Evolutionary conservation across 805 yeast species (phyloP).

Genomic region (Candida ponderosae): DNA sequence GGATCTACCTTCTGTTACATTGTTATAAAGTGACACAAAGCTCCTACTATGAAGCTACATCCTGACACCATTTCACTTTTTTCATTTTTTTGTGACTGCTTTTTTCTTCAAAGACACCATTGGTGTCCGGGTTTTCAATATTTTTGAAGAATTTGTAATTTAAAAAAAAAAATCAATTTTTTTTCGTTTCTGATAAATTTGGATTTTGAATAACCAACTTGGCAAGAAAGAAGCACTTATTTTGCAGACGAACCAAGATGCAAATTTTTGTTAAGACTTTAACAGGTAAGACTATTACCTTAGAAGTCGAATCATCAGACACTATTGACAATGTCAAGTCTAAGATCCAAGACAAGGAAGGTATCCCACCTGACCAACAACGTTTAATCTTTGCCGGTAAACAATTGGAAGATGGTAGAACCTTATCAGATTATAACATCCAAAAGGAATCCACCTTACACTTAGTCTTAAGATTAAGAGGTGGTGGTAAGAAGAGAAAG

Average conservation of each 20-base stretch:
- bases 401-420: constrained; percentile 95
- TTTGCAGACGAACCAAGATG: constrained; percentile 57
- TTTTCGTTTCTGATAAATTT: not conserved
- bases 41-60: too few relatives aligned
- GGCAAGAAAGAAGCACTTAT: constrained; percentile 23
- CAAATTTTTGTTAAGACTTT: constrained; percentile 99
- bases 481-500: constrained; percentile 99
- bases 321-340: constrained; percentile 95
- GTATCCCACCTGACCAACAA: constrained; percentile 97
- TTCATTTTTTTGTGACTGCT: too few relatives aligned
- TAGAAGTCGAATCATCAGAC: constrained; percentile 97
- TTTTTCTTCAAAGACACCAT: not conserved
- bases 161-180: too few relatives aligned
- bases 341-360: constrained; percentile 96
- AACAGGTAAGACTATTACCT: constrained; percentile 98
- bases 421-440: constrained; percentile 95
- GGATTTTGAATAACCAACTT: constrained; percentile 2
- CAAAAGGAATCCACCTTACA: constrained; percentile 96
- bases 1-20: too few relatives aligned
- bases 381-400: constrained; percentile 96
- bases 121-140: too few relatives aligned
- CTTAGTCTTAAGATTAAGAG: constrained; percentile 95
- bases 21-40: too few relatives aligned
- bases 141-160: too few relatives aligned
- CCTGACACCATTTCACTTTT: too few relatives aligned